These are phyloP conservation scores for Hypoxylon intermedium DNA, from an alignment of 495 filamentous ascomycete genomes.

Conservation along the genomic window DNA sequence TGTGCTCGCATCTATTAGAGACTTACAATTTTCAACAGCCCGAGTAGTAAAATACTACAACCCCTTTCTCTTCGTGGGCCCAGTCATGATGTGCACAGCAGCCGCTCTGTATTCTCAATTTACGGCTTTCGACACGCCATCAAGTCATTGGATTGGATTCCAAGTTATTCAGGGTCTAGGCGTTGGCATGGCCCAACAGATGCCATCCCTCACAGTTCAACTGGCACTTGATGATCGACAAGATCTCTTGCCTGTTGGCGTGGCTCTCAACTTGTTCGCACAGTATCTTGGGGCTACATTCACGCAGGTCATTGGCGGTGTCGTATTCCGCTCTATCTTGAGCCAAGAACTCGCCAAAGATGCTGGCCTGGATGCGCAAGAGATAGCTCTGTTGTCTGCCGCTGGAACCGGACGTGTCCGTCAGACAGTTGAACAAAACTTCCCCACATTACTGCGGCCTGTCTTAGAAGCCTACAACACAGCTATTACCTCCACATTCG, in stretches of 20 bases:
- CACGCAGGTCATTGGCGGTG: constrained; percentile 27
- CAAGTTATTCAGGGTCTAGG: constrained; percentile 57
- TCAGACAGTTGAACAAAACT: neutral
- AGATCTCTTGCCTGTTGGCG: constrained; percentile 18
- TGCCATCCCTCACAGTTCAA: constrained; percentile 32
- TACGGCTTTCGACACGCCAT: constrained; percentile 39
- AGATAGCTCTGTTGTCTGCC: constrained; percentile 9
- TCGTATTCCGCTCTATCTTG: constrained; percentile 20
- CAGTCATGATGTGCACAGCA: constrained; percentile 15
- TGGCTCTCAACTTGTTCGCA: constrained; percentile 26
- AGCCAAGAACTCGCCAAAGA: constrained; percentile 1
- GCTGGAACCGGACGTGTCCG: constrained; percentile 10
- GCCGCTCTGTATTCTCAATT: constrained; percentile 49
- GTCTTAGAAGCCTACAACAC: constrained; percentile 27
- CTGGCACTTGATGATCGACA: constrained; percentile 24
- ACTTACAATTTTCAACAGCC: neutral
- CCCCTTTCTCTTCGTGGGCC: constrained; percentile 26
- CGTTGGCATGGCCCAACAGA: constrained; percentile 51
- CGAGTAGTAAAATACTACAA: constrained; percentile 24
- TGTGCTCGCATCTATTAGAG: neutral
- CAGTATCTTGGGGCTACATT: constrained; percentile 36
- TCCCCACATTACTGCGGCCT: constrained; percentile 2
- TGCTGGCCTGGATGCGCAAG: neutral
- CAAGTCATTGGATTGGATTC: constrained; percentile 58
- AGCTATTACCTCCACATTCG: constrained; percentile 24